phyloP scores from a whole-genome alignment of 2,329 filamentous ascomycete genomes.

The Colletotrichum noveboracense region DNA sequence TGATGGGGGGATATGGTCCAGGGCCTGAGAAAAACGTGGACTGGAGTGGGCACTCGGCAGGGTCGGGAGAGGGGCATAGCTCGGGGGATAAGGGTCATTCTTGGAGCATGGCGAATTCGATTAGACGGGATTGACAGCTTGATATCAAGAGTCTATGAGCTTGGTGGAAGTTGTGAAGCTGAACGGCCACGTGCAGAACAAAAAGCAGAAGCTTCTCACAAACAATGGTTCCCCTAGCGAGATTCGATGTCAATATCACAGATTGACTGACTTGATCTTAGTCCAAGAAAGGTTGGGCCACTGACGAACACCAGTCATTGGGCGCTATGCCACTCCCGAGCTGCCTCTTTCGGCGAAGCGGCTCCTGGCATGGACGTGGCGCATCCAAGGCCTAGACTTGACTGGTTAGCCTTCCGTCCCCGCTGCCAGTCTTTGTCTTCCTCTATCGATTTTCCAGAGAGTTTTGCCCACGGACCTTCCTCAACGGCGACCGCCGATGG shows the following conservation, averaged over 20 bases:
- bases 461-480: not conserved
- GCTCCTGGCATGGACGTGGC: not conserved
- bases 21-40: not conserved
- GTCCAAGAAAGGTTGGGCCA: not conserved
- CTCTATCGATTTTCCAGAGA: not conserved
- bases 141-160: not conserved
- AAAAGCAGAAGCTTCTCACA: not conserved
- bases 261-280: not conserved
- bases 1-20: not conserved
- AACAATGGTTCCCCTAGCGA: not conserved
- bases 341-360: constrained; percentile 20
- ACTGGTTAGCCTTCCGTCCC: not conserved
- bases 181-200: not conserved
- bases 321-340: not conserved
- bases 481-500: constrained; percentile 1
- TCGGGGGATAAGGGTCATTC: not conserved
- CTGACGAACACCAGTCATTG: not conserved
- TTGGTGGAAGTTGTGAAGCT: accelerated
- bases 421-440: not conserved
- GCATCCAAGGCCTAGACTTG: not conserved
- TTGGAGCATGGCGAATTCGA: not conserved
- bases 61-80: not conserved
- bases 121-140: not conserved
- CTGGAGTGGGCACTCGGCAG: not conserved
- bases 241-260: not conserved